phyloP scores from a whole-genome alignment of 2,329 filamentous ascomycete genomes.

The Fusarium verrucosum region DNA sequence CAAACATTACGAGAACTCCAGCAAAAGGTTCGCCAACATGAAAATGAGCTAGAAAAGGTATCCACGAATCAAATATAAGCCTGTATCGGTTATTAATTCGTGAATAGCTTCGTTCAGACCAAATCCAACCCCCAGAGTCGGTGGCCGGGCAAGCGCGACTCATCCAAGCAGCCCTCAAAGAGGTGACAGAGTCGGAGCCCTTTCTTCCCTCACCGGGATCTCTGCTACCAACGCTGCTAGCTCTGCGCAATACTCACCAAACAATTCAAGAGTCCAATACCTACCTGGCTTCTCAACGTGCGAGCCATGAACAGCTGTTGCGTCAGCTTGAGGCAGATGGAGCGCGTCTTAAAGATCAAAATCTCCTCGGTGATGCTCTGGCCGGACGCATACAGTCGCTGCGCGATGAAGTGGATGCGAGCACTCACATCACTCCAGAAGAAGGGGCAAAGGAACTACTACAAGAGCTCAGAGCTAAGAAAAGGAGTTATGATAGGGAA shows the following conservation, averaged over 20 bases:
- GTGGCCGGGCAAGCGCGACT: conserved; percentile 50
- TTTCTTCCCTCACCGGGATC: conserved; percentile 74
- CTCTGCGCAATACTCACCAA: conserved; percentile 72
- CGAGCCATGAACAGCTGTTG: conserved; percentile 55
- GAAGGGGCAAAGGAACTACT: conserved; percentile 71
- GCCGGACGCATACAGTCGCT: conserved; percentile 68
- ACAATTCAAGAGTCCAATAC: conserved; percentile 71
- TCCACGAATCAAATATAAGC: not conserved
- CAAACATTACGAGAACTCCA: conserved; percentile 75
- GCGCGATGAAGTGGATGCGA: conserved; percentile 64
- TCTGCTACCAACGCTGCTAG: conserved; percentile 74
- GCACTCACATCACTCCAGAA: conserved; percentile 66
- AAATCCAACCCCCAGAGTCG: conserved; percentile 40
- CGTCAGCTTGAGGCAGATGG: conserved; percentile 62
- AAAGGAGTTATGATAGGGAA: conserved; percentile 67
- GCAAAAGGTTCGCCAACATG: conserved; percentile 63
- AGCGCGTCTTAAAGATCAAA: conserved; percentile 63
- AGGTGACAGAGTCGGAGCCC: conserved; percentile 68
- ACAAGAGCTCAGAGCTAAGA: conserved; percentile 67
- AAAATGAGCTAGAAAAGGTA: conserved; percentile 60
- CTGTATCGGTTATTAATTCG: not conserved
- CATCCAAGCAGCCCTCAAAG: conserved; percentile 72
- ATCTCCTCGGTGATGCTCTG: conserved; percentile 62
- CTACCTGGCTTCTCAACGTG: conserved; percentile 60
- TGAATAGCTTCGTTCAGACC: conserved; percentile 44